phyloP scores from a whole-genome alignment of 1,284 basidiomycete species.

The Salmacisia buchloeana region DNA sequence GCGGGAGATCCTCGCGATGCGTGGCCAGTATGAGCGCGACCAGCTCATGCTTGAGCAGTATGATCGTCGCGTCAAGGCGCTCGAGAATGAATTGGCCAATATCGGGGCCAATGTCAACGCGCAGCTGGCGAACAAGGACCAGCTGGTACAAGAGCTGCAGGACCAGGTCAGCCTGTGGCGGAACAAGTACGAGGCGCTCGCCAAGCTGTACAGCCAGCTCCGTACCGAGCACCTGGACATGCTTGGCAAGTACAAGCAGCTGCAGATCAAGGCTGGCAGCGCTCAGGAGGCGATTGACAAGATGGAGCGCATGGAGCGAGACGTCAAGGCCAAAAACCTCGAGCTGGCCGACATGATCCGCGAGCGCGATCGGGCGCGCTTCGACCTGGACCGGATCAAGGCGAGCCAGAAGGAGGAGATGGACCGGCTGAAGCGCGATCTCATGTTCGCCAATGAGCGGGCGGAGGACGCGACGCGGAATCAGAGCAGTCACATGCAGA shows the following conservation, averaged over 20 bases:
- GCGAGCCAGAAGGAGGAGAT: constrained; percentile 86
- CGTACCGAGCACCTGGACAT: constrained; percentile 96
- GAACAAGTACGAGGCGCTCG: constrained; percentile 97
- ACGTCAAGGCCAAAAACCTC: constrained; percentile 95
- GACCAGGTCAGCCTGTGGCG: constrained; percentile 96
- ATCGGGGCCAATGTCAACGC: constrained; percentile 75
- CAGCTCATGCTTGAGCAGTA: constrained; percentile 98
- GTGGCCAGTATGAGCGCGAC: constrained; percentile 95
- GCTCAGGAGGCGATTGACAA: constrained; percentile 98
- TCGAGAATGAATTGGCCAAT: constrained; percentile 82
- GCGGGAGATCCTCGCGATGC: constrained; percentile 82
- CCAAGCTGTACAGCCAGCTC: constrained; percentile 96
- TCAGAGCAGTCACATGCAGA: constrained; percentile 87
- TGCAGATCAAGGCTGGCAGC: constrained; percentile 96
- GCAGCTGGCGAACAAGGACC: constrained; percentile 88
- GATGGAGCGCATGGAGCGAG: constrained; percentile 98
- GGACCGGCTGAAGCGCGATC: constrained; percentile 84
- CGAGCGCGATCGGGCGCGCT: constrained; percentile 89
- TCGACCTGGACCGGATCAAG: constrained; percentile 93
- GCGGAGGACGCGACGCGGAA: constrained; percentile 87
- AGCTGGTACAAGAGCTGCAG: constrained; percentile 89
- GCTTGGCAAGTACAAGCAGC: constrained; percentile 91
- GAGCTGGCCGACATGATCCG: constrained; percentile 98
- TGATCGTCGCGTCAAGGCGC: constrained; percentile 88
- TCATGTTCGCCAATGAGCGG: constrained; percentile 94